Base-by-base conservation (phyloP, 1,284 basidiomycete genomes). In the Microbotryum scabiosae region DNA sequence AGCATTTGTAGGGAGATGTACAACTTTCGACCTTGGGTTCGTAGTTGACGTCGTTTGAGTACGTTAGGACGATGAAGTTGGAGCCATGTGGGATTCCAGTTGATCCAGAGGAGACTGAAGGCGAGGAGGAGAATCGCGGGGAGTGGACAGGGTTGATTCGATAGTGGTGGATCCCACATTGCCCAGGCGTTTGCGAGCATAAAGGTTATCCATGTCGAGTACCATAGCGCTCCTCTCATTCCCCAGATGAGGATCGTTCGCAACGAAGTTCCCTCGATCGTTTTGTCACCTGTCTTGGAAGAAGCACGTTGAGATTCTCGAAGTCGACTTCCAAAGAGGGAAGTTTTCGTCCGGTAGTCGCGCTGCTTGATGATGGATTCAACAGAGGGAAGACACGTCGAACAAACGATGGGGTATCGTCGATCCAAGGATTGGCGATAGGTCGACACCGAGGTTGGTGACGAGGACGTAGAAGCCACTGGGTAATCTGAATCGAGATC, bases 371-470 rank as follows among this genome's bases (percentile, higher is more conserved):
- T 85, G 64, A 87, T 84, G 43, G 86, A 86, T 67, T 92, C 87
- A 0, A 93, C 88, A 0, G 80, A 80, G 0, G 86, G 85, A 41
- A 82, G 78, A 70, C 91, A 96, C 3, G 77, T 73, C 0, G 78
- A 76, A 73, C 91, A 96, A 20, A 93, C 85, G 2, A 87, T 86
- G 16, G 91, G 90, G 73, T 93, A 94, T 8, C 91, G 86, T 6
- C 77, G 68, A 69, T 92, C 82, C 26, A 94, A 78, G 0, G 85
- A 86, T 57, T 81, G 80, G 43, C 82, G 80, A 74, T 94, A 93
- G 23, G 80, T 79, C 0, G 85, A 83, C 9, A 90, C 80, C 48
- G 62, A 7, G 28, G 49, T 36, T 9, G 50, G n/a, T 23, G 36
- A 32, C 45, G 32, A 54, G 44, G 59, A 54, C 41, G 30, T 59